Evolutionary conservation across 305 asterid species (phyloP).

Genomic region (Fraxinus dipetala): DNA sequence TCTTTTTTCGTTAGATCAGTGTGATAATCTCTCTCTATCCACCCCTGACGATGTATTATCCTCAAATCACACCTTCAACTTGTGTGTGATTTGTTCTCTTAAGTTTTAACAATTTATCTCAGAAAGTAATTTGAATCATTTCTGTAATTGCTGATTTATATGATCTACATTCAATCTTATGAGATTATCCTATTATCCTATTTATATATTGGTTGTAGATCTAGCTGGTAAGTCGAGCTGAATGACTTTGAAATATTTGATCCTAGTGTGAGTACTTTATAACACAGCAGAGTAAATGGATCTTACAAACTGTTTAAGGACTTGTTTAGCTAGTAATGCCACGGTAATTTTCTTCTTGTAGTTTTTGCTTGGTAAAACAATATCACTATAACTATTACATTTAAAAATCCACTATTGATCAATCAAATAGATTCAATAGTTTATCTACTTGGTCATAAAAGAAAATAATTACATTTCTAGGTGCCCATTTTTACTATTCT

Average conservation of each 20-base stretch:
- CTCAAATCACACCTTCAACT: conserved; percentile 8
- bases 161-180: not conserved
- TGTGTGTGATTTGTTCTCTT: not conserved
- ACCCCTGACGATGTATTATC: not conserved
- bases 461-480: not conserved
- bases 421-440: not conserved
- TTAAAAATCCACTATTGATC: not conserved
- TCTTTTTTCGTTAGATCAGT: conserved; percentile 12
- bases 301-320: not conserved
- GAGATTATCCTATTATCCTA: not conserved
- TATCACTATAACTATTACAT: not conserved
- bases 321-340: not conserved
- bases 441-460: not conserved
- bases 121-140: conserved; percentile 5
- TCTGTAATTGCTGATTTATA: not conserved
- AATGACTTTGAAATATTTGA: not conserved
- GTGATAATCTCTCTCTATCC: not conserved
- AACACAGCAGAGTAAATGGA: not conserved
- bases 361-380: not conserved
- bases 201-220: conserved; percentile 6
- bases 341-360: not conserved
- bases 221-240: conserved; percentile 5
- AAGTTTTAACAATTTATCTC: conserved; percentile 1
- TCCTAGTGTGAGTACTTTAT: not conserved
- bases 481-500: not conserved